Evolutionary conservation across 805 yeast genomes (phyloP).

Genomic region (Zygosaccharomyces lentus): DNA sequence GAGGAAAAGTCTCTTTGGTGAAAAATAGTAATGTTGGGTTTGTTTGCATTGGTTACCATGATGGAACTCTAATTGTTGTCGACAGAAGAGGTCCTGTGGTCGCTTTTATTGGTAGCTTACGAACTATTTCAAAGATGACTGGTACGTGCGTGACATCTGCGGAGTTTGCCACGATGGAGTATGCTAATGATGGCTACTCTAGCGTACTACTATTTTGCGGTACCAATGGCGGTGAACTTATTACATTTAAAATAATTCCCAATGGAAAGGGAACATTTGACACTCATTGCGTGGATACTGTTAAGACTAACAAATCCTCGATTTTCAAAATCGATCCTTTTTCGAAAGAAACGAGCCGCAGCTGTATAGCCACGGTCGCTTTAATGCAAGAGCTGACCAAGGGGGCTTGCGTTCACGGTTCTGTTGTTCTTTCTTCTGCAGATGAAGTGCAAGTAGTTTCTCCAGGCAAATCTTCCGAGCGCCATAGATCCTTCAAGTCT

Average conservation of each 20-base stretch:
- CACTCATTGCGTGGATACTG: constrained; percentile 46
- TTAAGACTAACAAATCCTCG: constrained; percentile 44
- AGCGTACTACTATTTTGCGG: constrained; percentile 69
- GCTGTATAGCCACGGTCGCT: constrained; percentile 57
- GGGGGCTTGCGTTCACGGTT: constrained; percentile 59
- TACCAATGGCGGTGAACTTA: constrained; percentile 63
- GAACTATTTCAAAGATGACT: constrained; percentile 19
- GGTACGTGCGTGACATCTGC: constrained; percentile 48
- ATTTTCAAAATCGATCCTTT: constrained; percentile 57
- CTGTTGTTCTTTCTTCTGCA: constrained; percentile 49
- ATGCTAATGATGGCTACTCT: constrained; percentile 60
- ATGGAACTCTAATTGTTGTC: constrained; percentile 65
- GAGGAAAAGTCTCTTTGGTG: constrained; percentile 53
- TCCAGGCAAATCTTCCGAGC: constrained; percentile 15
- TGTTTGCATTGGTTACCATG: constrained; percentile 68
- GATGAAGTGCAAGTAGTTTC: constrained; percentile 44
- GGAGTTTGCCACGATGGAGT: constrained; percentile 67
- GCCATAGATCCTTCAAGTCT: constrained; percentile 11
- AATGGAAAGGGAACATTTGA: constrained; percentile 54
- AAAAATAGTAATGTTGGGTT: constrained; percentile 73
- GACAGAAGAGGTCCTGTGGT: constrained; percentile 77
- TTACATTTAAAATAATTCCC: constrained; percentile 61
- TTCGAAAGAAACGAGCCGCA: constrained; percentile 53
- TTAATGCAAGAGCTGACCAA: constrained; percentile 52
- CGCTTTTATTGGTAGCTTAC: constrained; percentile 41